phyloP scores from a whole-genome alignment of 441 rosid species.

The Adansonia grandidieri region DNA sequence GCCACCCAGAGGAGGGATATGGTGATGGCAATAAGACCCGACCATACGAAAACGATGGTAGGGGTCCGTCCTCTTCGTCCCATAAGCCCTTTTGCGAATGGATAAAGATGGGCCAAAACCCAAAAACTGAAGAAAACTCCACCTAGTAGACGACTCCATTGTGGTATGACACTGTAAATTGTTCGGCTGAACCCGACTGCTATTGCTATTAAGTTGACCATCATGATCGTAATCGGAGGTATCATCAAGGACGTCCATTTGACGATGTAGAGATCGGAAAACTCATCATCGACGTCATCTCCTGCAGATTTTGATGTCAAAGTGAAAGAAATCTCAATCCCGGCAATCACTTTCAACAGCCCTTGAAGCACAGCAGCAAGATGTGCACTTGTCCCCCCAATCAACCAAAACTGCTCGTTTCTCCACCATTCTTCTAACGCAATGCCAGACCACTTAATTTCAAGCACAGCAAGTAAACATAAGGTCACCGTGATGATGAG shows the following conservation, averaged over 20 bases:
- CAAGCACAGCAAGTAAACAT: constrained; percentile 73
- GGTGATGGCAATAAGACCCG: constrained; percentile 86
- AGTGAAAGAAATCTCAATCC: constrained; percentile 85
- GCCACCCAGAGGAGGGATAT: constrained; percentile 96
- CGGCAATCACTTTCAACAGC: constrained; percentile 74
- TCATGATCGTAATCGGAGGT: constrained; percentile 85
- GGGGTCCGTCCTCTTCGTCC: constrained; percentile 93
- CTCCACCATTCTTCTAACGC: constrained; percentile 90
- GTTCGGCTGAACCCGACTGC: constrained; percentile 87
- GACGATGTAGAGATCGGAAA: constrained; percentile 69
- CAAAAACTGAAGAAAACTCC: constrained; percentile 94
- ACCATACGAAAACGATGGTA: constrained; percentile 92
- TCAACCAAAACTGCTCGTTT: constrained; percentile 89
- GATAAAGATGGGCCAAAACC: constrained; percentile 90
- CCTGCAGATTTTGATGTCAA: constrained; percentile 84
- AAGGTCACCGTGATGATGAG: constrained; percentile 65
- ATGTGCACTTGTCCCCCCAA: constrained; percentile 94
- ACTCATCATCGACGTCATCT: constrained; percentile 81
- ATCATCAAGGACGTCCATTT: constrained; percentile 85
- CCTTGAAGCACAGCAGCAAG: constrained; percentile 92
- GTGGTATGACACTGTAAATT: constrained; percentile 70
- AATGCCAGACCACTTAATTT: constrained; percentile 91
- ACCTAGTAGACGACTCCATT: constrained; percentile 81
- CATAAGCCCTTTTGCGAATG: constrained; percentile 89
- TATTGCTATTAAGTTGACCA: constrained; percentile 76